Conservation (phyloP, 23 red algal genomes). For the Chondrus crispus region DNA sequence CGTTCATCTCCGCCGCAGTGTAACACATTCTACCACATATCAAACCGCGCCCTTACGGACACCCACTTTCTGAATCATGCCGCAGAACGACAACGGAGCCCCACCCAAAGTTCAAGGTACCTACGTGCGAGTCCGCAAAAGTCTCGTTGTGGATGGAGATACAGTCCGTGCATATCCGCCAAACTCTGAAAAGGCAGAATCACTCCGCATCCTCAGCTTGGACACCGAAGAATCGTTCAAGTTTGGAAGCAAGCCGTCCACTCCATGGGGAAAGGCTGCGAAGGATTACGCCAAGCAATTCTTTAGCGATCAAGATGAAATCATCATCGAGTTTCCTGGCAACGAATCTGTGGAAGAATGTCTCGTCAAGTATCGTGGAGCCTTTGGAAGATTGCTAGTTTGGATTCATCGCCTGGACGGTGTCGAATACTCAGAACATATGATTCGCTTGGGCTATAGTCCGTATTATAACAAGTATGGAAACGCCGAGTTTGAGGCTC, state of each 20-base stretch:
- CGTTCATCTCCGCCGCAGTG: too few relatives aligned
- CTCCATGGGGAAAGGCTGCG: slow-evolving; percentile 15
- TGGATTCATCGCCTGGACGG: slow-evolving; percentile 18
- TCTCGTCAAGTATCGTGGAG: slow-evolving; percentile 12
- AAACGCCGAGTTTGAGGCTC: slow-evolving; percentile 17
- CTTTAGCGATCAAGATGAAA: not conserved
- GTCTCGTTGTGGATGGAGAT: not conserved
- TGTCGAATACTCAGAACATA: slow-evolving; percentile 23
- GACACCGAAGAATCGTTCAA: slow-evolving; percentile 31
- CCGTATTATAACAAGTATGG: slow-evolving; percentile 36
- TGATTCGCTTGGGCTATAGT: slow-evolving; percentile 8
- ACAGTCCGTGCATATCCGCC: slow-evolving; percentile 18
- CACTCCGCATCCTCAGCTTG: not conserved
- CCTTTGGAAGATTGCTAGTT: not conserved
- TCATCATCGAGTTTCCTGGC: slow-evolving; percentile 21
- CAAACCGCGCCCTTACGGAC: too few relatives aligned
- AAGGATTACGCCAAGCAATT: not conserved
- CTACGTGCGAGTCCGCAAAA: not conserved
- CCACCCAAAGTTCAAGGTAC: slow-evolving; percentile 35
- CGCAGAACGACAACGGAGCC: too few relatives aligned
- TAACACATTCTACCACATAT: too few relatives aligned
- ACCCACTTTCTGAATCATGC: too few relatives aligned
- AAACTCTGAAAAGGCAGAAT: not conserved
- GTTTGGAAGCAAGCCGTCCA: slow-evolving; percentile 7
- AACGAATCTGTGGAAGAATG: not conserved